phyloP scores from a whole-genome alignment of 192 early-diverging fungal genomes.

The Coemansia sp. region DNA sequence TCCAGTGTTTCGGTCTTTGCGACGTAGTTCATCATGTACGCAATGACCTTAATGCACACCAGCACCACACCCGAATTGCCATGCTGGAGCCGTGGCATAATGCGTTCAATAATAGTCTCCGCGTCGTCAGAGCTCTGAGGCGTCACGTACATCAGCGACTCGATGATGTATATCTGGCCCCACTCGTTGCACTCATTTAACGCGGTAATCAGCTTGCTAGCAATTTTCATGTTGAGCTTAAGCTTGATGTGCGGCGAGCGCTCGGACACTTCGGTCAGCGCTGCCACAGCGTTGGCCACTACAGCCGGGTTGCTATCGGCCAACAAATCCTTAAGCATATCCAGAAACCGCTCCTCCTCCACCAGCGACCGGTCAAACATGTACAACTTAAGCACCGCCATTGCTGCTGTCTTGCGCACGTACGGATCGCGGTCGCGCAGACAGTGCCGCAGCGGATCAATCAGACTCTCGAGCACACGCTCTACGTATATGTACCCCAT shows the following conservation, averaged over 20 bases:
- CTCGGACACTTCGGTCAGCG: constrained; percentile 91
- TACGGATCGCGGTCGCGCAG: constrained; percentile 93
- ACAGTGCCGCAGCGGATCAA: constrained; percentile 88
- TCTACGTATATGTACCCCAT: constrained; percentile 98
- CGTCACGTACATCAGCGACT: constrained; percentile 86
- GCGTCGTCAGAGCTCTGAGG: constrained; percentile 87
- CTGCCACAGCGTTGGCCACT: constrained; percentile 93
- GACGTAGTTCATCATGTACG: constrained; percentile 95
- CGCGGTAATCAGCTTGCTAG: constrained; percentile 88
- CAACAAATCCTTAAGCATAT: constrained; percentile 81
- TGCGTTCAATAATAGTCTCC: constrained; percentile 86
- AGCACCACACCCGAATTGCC: constrained; percentile 92
- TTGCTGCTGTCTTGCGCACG: constrained; percentile 93
- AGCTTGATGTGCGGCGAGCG: constrained; percentile 83
- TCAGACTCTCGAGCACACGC: constrained; percentile 90
- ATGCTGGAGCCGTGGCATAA: constrained; percentile 87
- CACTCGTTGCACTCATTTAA: constrained; percentile 98
- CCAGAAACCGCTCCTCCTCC: constrained; percentile 85
- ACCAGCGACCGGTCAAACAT: constrained; percentile 84
- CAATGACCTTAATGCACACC: constrained; percentile 81
- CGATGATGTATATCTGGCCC: constrained; percentile 93
- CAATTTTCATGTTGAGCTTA: constrained; percentile 78
- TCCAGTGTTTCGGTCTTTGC: constrained; percentile 72
- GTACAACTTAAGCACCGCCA: constrained; percentile 91
- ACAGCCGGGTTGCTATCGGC: constrained; percentile 91